Evolutionary conservation across 2,329 filamentous ascomycete genomes (phyloP), one percentile per base, ranked within the genome.

Genomic region (Colletotrichum truncatum): DNA sequence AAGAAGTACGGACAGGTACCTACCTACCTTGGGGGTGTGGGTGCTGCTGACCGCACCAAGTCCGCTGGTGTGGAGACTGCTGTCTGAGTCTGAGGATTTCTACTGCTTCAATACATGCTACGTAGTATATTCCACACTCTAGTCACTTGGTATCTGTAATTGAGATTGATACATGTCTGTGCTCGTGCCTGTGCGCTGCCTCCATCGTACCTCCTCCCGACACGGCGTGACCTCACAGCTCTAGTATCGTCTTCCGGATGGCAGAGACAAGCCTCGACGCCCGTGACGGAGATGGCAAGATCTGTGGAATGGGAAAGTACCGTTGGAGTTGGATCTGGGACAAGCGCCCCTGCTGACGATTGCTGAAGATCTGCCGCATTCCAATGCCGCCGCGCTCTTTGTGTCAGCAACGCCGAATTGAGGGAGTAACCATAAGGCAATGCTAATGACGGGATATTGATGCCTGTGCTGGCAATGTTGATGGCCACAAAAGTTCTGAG

Each of bases 281-380:
- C 25, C 12, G 23, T 25, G 12, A 34, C 48, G 56, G 32, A 64
- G 32, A 41, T 39, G 39, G 48, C 56, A 30, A 38, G 25, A 16
- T 16, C 26, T 26, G 28, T 26, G 61, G 48, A 49, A 61, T 49
- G 46, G 23, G 16, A 14, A 59, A 55, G 12, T 32, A 39, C 56
- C 32, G 48, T 61, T 65, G 48, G 16, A 21, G 21, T 41, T 16
- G 25, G 6, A 61, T 61, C 56, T 36, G 48, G 62, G 48, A 41
- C 56, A 64, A 46, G 48, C 41, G 39, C 32, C 18, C 11, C 43
- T 48, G 56, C 48, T 65, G 32, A 61, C 62, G 56, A 65, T 65
- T 65, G 56, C 56, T 65, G 34, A 54, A 65, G 62, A 65, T 34
- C 32, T 8, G 32, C 39, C 18, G 28, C 48, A 48, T 39, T 45